phyloP scores from a whole-genome alignment of 2,329 filamentous ascomycete genomes.

The Helicocarpus griseus region DNA sequence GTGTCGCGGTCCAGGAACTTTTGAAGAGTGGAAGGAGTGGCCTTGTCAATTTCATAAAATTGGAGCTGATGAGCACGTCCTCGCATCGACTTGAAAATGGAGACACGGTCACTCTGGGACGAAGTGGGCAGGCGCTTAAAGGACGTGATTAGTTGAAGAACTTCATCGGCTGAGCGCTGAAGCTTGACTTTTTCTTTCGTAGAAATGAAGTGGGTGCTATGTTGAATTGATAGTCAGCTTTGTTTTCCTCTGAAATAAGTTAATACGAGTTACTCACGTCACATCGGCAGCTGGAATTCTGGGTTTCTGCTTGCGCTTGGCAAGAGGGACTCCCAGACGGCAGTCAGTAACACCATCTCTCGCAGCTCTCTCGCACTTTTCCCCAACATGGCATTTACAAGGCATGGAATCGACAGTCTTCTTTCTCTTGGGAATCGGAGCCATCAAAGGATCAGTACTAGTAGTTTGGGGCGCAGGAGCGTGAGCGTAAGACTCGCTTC shows the following conservation, averaged over 20 bases:
- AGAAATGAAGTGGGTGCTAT: neutral
- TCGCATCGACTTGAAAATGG: conserved; percentile 6
- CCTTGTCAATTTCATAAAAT: conserved; percentile 5
- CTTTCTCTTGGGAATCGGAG: neutral
- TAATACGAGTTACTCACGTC: conserved; percentile 1
- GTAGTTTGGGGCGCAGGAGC: neutral
- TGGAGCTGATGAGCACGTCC: conserved; percentile 8
- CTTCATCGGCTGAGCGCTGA: neutral
- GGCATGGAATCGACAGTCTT: neutral
- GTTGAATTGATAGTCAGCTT: neutral
- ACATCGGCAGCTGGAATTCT: no score
- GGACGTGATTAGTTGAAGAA: neutral
- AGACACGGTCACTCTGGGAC: neutral
- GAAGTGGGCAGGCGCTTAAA: neutral
- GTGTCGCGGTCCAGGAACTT: conserved; percentile 8
- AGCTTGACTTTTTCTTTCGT: neutral
- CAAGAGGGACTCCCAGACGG: conserved; percentile 2
- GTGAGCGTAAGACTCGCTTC: neutral
- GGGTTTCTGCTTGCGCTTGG: neutral
- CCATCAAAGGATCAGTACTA: no score
- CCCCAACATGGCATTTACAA: conserved; percentile 11
- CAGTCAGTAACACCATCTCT: conserved; percentile 10
- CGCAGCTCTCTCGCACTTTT: conserved; percentile 6
- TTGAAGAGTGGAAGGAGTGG: conserved; percentile 2
- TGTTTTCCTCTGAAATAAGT: neutral